Base-by-base conservation (phyloP, 768 basidiomycete genomes). In the Epithele typhae region DNA sequence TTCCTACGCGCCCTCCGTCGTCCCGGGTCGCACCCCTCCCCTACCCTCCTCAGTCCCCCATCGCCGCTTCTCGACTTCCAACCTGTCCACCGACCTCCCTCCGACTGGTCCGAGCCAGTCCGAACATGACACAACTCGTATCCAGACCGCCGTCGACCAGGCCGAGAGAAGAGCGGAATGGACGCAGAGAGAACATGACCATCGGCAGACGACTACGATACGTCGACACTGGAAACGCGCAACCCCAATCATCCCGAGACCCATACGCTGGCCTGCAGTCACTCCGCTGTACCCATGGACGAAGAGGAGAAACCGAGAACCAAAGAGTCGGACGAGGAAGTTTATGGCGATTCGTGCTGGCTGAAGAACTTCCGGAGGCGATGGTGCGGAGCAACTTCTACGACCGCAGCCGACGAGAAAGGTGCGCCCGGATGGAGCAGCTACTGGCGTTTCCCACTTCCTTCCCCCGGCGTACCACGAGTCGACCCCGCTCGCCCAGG, bases 261-360 rank as follows among this genome's bases (percentile, higher is more conserved):
- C 15, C 27, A 30, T 14, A 14, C 14, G 14, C 27, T 14, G 8
- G 27, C 7, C 27, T 30, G 27, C 7, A 30, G 27, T 14, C 27
- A 14, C 27, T 7, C 27, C 14, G 27, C 8, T 14, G 7, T 7
- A 30, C 8, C 27, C 27, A 30, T 30, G 7, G 8, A 30, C 14
- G 27, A 14, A 30, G 27, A 14, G 14, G 27, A 7, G 8, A 7
- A 7, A 7, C 27, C 27, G 8, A 7, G 14, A 30, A 30, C 14
- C 27, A 7, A 30, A 30, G 27, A 30, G 27, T 30, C 27, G 27
- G 27, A 14, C 27, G 27, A 7, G 27, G 8, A 7, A 30, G 1
- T 62, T 60, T 37, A 59, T 62, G 61, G 25, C 59, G 61, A 0
- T 62, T 62, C 45, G 49, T 62, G 38, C 51, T 2, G 48, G 49